Percentiles rank a stretch among this genome's conserved stretches.
Conservation (phyloP, 2,329 filamentous ascomycete genomes). For the Sphaerulina vaccinii region DNA sequence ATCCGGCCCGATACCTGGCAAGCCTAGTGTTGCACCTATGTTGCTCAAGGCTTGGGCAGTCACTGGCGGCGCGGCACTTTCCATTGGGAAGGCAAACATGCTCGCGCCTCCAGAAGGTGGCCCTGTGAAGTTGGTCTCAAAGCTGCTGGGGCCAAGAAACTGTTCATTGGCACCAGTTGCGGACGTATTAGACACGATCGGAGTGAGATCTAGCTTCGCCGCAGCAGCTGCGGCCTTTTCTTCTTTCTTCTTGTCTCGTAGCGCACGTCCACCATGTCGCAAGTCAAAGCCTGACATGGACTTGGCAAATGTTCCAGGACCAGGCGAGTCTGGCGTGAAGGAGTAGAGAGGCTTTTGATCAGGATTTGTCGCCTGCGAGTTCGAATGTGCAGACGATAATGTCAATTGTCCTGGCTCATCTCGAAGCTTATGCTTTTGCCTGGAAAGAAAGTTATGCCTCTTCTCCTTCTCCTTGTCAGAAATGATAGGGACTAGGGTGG, state of each 20-base stretch:
- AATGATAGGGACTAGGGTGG: conserved; percentile 66
- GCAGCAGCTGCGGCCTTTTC: conserved; percentile 48
- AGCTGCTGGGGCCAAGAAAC: conserved; percentile 30
- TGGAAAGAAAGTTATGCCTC: conserved; percentile 75
- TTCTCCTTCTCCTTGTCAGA: conserved; percentile 69
- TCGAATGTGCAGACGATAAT: conserved; percentile 72
- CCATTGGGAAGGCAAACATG: conserved; percentile 35
- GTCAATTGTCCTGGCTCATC: conserved; percentile 66
- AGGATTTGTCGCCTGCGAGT: conserved; percentile 72
- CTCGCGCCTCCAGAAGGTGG: conserved; percentile 33
- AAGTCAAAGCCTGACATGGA: conserved; percentile 78
- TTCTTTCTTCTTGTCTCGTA: conserved; percentile 70
- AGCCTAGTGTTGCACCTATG: conserved; percentile 48
- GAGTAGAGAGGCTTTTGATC: conserved; percentile 74
- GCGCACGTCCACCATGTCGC: conserved; percentile 70
- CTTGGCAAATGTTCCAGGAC: conserved; percentile 71
- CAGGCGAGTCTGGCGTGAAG: conserved; percentile 74
- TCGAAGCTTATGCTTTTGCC: conserved; percentile 74
- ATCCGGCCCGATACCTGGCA: conserved; percentile 56
- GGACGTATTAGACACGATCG: conserved; percentile 35
- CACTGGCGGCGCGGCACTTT: conserved; percentile 34
- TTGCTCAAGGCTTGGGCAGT: conserved; percentile 44
- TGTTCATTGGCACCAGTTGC: conserved; percentile 28
- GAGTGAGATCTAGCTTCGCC: conserved; percentile 34
- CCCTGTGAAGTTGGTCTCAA: conserved; percentile 26